Evolutionary conservation across 108 stramenopile species (phyloP).

Genomic region (Cyclotella baltica): DNA sequence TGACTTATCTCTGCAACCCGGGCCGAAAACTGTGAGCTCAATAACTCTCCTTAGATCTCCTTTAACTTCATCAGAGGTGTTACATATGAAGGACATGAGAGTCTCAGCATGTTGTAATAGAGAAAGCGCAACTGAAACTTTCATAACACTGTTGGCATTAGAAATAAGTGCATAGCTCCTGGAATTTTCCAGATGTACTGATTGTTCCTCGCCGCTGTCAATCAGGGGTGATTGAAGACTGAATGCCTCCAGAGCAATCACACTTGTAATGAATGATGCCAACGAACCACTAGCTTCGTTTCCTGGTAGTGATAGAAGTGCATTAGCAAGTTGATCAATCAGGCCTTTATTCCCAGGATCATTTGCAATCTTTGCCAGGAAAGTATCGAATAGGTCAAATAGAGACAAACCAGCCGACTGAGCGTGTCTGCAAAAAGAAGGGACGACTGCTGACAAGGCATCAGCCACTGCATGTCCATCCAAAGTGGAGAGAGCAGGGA

Average conservation of each 20-base stretch:
- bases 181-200: neutral
- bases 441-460: conserved; percentile 58
- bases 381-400: conserved; percentile 52
- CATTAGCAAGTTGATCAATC: conserved; percentile 54
- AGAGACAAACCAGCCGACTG: conserved; percentile 53
- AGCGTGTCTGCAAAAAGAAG: conserved; percentile 64
- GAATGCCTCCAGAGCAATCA: conserved; percentile 46
- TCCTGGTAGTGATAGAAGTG: conserved; percentile 43
- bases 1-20: conserved; percentile 18
- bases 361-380: conserved; percentile 48
- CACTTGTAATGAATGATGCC: conserved; percentile 56
- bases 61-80: conserved; percentile 11
- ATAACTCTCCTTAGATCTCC: conserved; percentile 28
- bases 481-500: conserved; percentile 64
- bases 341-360: conserved; percentile 29
- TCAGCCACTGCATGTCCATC: conserved; percentile 43
- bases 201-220: neutral
- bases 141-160: conserved; percentile 36
- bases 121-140: conserved; percentile 40
- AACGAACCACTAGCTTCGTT: conserved; percentile 53
- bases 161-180: conserved; percentile 28
- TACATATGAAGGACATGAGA: conserved; percentile 46
- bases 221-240: conserved; percentile 20
- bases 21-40: conserved; percentile 30
- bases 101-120: conserved; percentile 55